Conservation (phyloP, 2,329 filamentous ascomycete species). For the Mycosphaerella arachidis region DNA sequence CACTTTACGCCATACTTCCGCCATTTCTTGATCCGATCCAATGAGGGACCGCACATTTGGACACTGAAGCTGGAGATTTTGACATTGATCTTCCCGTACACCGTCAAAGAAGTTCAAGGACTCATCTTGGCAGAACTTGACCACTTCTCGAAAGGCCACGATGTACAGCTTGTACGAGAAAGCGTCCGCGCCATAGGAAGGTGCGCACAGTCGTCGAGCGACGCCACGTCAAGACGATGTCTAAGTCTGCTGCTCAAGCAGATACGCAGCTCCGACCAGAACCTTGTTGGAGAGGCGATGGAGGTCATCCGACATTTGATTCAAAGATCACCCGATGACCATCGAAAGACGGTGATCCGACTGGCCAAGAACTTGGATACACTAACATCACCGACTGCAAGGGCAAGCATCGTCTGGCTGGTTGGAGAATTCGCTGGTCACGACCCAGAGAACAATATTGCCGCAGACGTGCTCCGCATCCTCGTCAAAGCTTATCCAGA, state of each 20-base stretch:
- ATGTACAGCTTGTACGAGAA: constrained; percentile 77
- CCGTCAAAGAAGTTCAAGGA: constrained; percentile 69
- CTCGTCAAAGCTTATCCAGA: constrained; percentile 77
- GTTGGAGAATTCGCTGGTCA: constrained; percentile 90
- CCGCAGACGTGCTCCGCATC: constrained; percentile 85
- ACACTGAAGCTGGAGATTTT: constrained; percentile 86
- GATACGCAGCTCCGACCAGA: constrained; percentile 81
- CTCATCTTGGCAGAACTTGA: constrained; percentile 89
- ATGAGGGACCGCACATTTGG: constrained; percentile 78
- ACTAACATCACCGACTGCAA: constrained; percentile 78
- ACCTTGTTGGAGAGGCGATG: constrained; percentile 82
- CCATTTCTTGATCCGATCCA: constrained; percentile 81
- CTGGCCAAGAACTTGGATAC: constrained; percentile 88
- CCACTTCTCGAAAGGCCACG: constrained; percentile 75
- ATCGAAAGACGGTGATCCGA: constrained; percentile 79
- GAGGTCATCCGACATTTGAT: constrained; percentile 95
- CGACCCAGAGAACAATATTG: constrained; percentile 74
- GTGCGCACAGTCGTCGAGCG: constrained; percentile 73
- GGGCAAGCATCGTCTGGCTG: constrained; percentile 95
- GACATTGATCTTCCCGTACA: constrained; percentile 84
- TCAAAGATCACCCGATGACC: constrained; percentile 77
- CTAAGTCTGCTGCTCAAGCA: constrained; percentile 78
- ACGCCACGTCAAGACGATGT: constrained; percentile 68
- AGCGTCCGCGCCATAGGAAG: constrained; percentile 89
- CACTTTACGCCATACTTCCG: constrained; percentile 84